Base-by-base conservation (phyloP, 192 early-diverging fungal genomes). In the Coemansia sp. region DNA sequence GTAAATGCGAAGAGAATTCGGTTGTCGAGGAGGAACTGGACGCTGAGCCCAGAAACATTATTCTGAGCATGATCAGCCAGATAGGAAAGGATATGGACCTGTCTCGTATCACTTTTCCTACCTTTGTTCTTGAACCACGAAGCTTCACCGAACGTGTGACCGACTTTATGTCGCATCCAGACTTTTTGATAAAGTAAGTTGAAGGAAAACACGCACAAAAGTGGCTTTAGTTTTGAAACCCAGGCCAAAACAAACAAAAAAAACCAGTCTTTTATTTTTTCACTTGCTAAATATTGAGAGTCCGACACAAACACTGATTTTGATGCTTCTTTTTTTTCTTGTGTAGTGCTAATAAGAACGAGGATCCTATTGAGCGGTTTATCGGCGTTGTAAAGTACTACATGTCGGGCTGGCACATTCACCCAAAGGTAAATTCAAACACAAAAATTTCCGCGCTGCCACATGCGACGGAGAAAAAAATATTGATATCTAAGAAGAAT, bases 71-170 rank as follows among this genome's bases (percentile, higher is more conserved):
- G 74, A 93, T 98, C 61, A 65, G 83, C 30, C 96, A 98, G 76
- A 73, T 98, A 42, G 80, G 91, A 60, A 90, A 93, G 70, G 94
- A 91, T 54, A 93, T 89, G 79, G 96, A 98, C 71, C 87, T 98
- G 61, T 92, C 92, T 60, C 84, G 92, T 59, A 89, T 98, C 49
- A 93, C 95, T n/a, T 87, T 98, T 17, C 96, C 95, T 11, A 94
- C 93, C 5, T 98, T 98, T 85, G 89, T 98, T 4, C 85, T 98
- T 22, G 96, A 98, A 65, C 92, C 95, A 2, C 80, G 95, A 22
- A 93, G 91, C 76, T 94, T 96, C 84, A 87, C 93, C 29, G 96
- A 98, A 72, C 88, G 93, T 22, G 91, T 98, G 29, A 94, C 94
- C 7, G 94, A 98, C 83, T 98, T 98, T 84, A 93, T 97, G 89